Base-by-base conservation (phyloP, 1,139 yeast genomes). In the Wickerhamomyces sp. region DNA sequence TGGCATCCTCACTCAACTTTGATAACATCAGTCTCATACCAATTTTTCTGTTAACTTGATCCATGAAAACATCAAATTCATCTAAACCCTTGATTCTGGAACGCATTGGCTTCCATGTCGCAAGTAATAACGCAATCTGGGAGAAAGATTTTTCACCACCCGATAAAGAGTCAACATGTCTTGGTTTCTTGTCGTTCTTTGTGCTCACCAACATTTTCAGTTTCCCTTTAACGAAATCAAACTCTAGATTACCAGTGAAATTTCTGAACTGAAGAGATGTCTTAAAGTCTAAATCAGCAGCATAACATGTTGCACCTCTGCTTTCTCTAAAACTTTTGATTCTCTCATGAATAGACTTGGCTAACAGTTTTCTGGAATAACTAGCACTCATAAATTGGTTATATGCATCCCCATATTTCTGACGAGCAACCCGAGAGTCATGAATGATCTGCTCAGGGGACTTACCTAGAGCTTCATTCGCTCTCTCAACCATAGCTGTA, bases 1-100 rank as follows among this genome's bases (percentile, higher is more conserved):
- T 75, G 0, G 82, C 70, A 50, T 76, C 76, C 34, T 72, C 69
- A 18, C 77, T 65, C 39, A 91, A 75, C 52, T 90, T 87, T 27
- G 76, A 76, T 45, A 90, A 72, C 60, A 94, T 81, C 55, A 91
- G 69, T 46, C 78, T 75, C 60, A 94, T 81, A 53, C 96, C 90
- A 45, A 86, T 79, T 40, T 84, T 76, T 55, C 99, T 76, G 60
- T 91, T 91, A 29, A 89, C 88, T 41, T 91, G 89, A 64, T 94
- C 99, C 99, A 94, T 93, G 58, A 84, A 94, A 31, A 94, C 99
- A 67, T 94, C 99, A 63, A 93, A 94, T 64, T 94, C 99, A 66
- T 94, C 99, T 48, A 94, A 69, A 0, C 97, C 98, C 49, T 95
- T 76, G 26, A 94, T 76, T 49, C 84, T 79, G 0, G 95, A 83